Conservation (phyloP, 1,284 basidiomycete genomes). For the Puccinia horiana region DNA sequence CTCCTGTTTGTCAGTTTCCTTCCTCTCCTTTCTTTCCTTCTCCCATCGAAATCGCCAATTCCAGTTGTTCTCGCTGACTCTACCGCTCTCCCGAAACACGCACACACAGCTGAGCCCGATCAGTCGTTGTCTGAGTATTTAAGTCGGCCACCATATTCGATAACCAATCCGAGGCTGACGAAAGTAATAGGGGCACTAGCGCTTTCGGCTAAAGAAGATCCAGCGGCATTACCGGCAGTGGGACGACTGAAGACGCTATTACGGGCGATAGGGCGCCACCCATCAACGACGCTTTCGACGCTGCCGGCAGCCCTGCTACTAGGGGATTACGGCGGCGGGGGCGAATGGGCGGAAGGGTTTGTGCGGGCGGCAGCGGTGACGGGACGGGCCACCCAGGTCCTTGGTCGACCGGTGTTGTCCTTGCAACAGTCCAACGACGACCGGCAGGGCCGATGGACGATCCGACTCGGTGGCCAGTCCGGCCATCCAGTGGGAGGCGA, state of each 20-base stretch:
- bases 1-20: neutral
- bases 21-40: constrained; percentile 3
- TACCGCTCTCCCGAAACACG: neutral
- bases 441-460: neutral
- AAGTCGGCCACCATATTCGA: constrained; percentile 16
- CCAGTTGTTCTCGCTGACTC: neutral
- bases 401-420: constrained; percentile 11
- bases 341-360: constrained; percentile 34
- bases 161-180: neutral
- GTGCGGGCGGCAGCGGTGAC: constrained; percentile 26
- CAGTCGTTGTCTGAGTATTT: constrained; percentile 1
- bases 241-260: constrained; percentile 4
- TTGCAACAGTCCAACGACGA: neutral
- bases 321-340: constrained; percentile 15
- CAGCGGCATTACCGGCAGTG: neutral
- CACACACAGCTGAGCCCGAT: neutral
- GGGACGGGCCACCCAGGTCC: constrained; percentile 21
- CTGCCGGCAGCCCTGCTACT: constrained; percentile 19
- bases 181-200: neutral
- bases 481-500: neutral
- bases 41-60: neutral
- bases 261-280: neutral
- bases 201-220: neutral
- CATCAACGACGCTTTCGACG: neutral
- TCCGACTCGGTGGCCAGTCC: constrained; percentile 7